phyloP scores from a whole-genome alignment of 257 asterid genomes.

The Scutellaria minor region DNA sequence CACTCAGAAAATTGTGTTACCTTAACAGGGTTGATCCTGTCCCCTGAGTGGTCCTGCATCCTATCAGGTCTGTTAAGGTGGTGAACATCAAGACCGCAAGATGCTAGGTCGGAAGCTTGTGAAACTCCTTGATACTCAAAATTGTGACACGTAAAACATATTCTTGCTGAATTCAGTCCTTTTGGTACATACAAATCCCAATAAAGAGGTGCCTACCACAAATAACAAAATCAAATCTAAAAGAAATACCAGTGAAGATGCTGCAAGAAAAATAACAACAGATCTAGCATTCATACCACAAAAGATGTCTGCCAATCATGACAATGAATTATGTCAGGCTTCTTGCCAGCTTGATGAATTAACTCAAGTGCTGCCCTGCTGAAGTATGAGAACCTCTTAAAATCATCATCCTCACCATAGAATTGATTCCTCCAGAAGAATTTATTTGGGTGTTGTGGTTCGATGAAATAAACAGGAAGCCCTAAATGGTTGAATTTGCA shows the following conservation, averaged over 20 bases:
- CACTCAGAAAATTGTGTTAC: constrained; percentile 38
- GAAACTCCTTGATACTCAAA: constrained; percentile 99
- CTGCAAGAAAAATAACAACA: constrained; percentile 9
- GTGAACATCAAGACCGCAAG: constrained; percentile 93
- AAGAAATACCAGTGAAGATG: constrained; percentile 17
- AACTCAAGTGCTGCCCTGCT: constrained; percentile 99
- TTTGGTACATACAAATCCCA: constrained; percentile 91
- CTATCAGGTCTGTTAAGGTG: constrained; percentile 91
- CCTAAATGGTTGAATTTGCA: constrained; percentile 51
- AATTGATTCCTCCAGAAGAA: constrained; percentile 95
- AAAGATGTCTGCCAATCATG: constrained; percentile 99
- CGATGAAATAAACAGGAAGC: constrained; percentile 94
- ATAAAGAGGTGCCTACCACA: constrained; percentile 89
- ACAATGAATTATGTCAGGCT: constrained; percentile 90
- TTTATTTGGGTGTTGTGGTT: constrained; percentile 87
- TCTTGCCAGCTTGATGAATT: constrained; percentile 85
- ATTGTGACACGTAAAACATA: constrained; percentile 98
- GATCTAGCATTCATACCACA: constrained; percentile 57
- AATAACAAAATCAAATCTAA: constrained; percentile 26
- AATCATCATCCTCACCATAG: constrained; percentile 93
- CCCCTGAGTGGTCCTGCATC: constrained; percentile 89
- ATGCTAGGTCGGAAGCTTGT: constrained; percentile 78
- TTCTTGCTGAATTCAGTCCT: constrained; percentile 91
- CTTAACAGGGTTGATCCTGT: constrained; percentile 88
- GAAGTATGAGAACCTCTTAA: constrained; percentile 95